Conservation (phyloP, 345 rosid genomes). For the Syzygium jambos region DNA sequence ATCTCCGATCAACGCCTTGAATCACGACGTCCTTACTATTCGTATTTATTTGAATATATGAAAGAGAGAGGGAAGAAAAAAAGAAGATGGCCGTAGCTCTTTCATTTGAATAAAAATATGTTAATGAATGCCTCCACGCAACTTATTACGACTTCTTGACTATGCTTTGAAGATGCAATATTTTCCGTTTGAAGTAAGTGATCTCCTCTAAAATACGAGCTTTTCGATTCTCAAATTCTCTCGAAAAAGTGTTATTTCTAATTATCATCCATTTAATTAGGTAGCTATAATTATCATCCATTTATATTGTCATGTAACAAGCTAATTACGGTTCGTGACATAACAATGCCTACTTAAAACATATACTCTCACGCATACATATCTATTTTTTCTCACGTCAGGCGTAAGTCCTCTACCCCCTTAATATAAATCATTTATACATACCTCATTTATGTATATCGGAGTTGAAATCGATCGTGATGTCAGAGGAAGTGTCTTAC, state of each 20-base stretch:
- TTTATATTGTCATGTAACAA: background rate
- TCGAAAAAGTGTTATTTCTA: background rate
- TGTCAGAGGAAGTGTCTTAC: accelerated
- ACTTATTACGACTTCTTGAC: background rate
- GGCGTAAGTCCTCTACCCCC: background rate
- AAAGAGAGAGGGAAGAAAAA: background rate
- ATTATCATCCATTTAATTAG: background rate
- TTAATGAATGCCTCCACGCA: background rate
- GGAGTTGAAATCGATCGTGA: accelerated
- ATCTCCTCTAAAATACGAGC: background rate
- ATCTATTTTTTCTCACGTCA: background rate
- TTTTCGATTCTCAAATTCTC: background rate
- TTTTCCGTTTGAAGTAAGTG: background rate
- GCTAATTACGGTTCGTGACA: background rate
- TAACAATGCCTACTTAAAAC: background rate
- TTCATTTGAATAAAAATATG: too few relatives aligned
- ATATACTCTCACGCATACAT: background rate
- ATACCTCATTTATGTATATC: accelerated
- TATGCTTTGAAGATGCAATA: background rate
- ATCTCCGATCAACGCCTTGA: background rate
- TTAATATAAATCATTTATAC: background rate
- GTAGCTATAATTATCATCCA: background rate
- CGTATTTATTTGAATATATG: background rate
- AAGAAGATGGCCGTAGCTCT: background rate
- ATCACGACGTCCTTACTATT: accelerated